Evolutionary conservation across 73 alveolate genomes (phyloP), one percentile per base, ranked within the genome.

Genomic region (Paramecium pentaurelia): DNA sequence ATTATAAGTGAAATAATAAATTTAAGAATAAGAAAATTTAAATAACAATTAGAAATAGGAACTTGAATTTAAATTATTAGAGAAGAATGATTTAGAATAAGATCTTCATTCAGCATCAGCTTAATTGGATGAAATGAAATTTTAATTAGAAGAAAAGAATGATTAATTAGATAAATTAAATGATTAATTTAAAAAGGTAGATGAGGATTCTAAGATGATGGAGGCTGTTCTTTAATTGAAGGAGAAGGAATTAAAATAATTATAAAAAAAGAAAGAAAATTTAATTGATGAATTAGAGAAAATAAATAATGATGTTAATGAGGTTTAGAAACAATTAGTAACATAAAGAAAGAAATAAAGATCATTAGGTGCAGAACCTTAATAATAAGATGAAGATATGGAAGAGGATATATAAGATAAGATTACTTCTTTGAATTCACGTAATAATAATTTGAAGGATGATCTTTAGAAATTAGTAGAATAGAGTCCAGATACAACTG

Each of bases 161-260:
- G 58, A 42, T 11, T 22, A 80, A 80, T 25, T 47, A 25, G 91
- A 80, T 8, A 27, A 80, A 80, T 47, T 80, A 3, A 80, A 80
- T 45, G 91, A 80, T 40, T 80, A 80, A 49, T 80, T 80, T 44
- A 80, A 42, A 9, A 80, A 49, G 27, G 47, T 80, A 45, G 91
- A 80, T 49, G 91, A 80, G 30, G 91, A 80, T 12, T 22, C 75
- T 4, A 80, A 80, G 32, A 80, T 80, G 54, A 40, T 80, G 71
- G 71, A 80, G 58, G 91, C 77, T 27, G 91, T 44, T 6, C n/a
- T 80, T n/a, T 40, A 80, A 20, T 45, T 80, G 9, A 80, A 80
- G 32, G 91, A 80, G 58, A 80, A 80, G 73, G 91, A 80, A 80
- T 27, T 80, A 6, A 42, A 18, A 4, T 32, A 42, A 45, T 12